phyloP scores from a whole-genome alignment of 1,284 basidiomycete species.

The Fistulina hepatica region DNA sequence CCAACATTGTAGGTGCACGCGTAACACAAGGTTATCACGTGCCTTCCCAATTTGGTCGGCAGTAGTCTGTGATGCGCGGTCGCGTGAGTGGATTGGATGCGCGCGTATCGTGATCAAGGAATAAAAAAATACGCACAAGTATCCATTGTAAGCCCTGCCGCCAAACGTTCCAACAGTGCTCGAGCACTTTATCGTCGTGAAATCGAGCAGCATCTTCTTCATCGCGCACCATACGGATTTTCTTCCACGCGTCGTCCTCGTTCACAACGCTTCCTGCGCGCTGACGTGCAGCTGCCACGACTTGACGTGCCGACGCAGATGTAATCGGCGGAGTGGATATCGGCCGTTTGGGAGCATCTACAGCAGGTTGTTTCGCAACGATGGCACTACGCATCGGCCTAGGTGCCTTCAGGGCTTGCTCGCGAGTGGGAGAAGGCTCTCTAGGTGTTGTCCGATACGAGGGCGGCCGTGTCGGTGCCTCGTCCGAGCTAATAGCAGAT shows the following conservation, averaged over 20 bases:
- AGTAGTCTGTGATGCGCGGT: conserved; percentile 37
- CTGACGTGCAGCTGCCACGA: conserved; percentile 28
- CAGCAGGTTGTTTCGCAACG: conserved; percentile 11
- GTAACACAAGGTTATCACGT: conserved; percentile 48
- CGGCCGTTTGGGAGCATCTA: conserved; percentile 8
- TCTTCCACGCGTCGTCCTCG: conserved; percentile 67
- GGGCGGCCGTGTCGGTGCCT: conserved; percentile 27
- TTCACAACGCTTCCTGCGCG: conserved; percentile 40
- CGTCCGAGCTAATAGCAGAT: conserved; percentile 19
- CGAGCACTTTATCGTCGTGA: conserved; percentile 46
- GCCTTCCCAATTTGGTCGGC: conserved; percentile 46
- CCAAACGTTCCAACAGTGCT: conserved; percentile 66
- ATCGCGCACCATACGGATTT: conserved; percentile 55
- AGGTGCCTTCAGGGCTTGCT: conserved; percentile 11
- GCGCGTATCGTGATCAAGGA: conserved; percentile 10
- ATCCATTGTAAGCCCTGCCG: conserved; percentile 57
- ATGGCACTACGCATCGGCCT: conserved; percentile 1
- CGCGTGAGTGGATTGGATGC: conserved; percentile 9
- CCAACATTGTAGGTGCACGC: conserved; percentile 49
- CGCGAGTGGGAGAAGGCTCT: conserved; percentile 28
- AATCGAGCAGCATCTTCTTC: conserved; percentile 63
- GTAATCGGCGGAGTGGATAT: conserved; percentile 13
- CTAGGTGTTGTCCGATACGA: conserved; percentile 9
- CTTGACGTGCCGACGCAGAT: conserved; percentile 20
- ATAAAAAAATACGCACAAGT: conserved; percentile 35